phyloP scores from a whole-genome alignment of 192 early-diverging fungal genomes.

The Mortierella antarctica region DNA sequence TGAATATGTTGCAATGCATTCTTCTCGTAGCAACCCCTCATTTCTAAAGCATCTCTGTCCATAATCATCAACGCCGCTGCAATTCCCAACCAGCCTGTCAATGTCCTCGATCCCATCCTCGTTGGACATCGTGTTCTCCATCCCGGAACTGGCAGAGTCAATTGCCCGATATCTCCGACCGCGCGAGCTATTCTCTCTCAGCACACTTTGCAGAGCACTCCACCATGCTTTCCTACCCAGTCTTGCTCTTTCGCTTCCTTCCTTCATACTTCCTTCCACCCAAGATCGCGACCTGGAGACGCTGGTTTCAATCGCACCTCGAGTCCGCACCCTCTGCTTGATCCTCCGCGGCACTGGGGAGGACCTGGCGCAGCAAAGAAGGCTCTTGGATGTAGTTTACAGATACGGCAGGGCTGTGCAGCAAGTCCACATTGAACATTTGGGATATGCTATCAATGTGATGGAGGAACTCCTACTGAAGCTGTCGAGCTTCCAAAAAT shows the following conservation, averaged over 20 bases:
- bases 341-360: not conserved
- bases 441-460: conserved; percentile 2
- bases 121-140: conserved; percentile 15
- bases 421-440: conserved; percentile 1
- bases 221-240: not conserved
- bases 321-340: not conserved
- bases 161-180: conserved; percentile 15
- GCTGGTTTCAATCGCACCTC: not conserved
- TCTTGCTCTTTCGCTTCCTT: conserved; percentile 6
- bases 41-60: not conserved
- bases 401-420: not conserved
- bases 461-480: not conserved
- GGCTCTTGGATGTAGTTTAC: conserved; percentile 4
- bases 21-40: too few species aligned
- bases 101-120: not conserved
- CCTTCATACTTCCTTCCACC: not conserved
- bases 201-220: conserved; percentile 10
- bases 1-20: too few species aligned
- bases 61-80: not conserved
- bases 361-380: not conserved
- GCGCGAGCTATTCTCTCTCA: not conserved
- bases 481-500: not conserved
- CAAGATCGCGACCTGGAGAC: not conserved
- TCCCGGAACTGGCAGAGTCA: conserved; percentile 17
- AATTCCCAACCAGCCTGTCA: not conserved